A percentile compares a stretch with the other conserved stretches of the same genome.
Evolutionary conservation across 2,329 filamentous ascomycete genomes (phyloP).

Genomic region (Trichophyton verrucosum): DNA sequence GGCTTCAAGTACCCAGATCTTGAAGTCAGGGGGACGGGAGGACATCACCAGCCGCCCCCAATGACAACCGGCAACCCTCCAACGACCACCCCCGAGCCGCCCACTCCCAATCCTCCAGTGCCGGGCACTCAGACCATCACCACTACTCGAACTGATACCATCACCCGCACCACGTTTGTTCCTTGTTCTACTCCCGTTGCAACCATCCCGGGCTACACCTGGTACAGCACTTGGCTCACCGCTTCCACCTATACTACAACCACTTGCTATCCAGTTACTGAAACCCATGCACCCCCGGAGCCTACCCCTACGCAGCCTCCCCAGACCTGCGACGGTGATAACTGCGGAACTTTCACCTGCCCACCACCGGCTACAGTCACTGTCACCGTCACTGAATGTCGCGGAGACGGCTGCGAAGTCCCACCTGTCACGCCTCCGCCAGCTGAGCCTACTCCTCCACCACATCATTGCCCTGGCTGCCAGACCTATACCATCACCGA

Average conservation of each 20-base stretch:
- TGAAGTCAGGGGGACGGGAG: not conserved
- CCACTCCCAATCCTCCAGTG: not conserved
- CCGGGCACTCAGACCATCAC: constrained; percentile 9
- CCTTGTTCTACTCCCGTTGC: constrained; percentile 25
- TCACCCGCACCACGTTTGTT: constrained; percentile 22
- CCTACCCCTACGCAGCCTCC: constrained; percentile 8
- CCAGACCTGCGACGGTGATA: constrained; percentile 3
- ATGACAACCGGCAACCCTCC: not conserved
- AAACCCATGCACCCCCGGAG: constrained; percentile 4
- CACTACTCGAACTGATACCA: constrained; percentile 17
- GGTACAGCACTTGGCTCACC: constrained; percentile 24
- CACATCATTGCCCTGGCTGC: constrained; percentile 15
- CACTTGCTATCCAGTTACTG: constrained; percentile 19
- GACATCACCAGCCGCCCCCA: not conserved
- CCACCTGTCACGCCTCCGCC: constrained; percentile 8
- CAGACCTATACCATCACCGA: constrained; percentile 21
- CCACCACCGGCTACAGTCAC: constrained; percentile 12
- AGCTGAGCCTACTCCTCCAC: not conserved
- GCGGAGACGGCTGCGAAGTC: constrained; percentile 6
- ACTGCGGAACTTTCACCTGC: constrained; percentile 2
- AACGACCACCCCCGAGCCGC: not conserved
- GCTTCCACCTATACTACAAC: constrained; percentile 18
- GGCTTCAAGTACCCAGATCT: not conserved
- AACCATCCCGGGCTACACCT: constrained; percentile 20
- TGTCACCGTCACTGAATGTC: constrained; percentile 14